Percentiles rank a stretch among this genome's conserved stretches.
These are phyloP conservation scores for Plectranthus barbatus DNA, from an alignment of 257 asterid species.

Conservation along the genomic window DNA sequence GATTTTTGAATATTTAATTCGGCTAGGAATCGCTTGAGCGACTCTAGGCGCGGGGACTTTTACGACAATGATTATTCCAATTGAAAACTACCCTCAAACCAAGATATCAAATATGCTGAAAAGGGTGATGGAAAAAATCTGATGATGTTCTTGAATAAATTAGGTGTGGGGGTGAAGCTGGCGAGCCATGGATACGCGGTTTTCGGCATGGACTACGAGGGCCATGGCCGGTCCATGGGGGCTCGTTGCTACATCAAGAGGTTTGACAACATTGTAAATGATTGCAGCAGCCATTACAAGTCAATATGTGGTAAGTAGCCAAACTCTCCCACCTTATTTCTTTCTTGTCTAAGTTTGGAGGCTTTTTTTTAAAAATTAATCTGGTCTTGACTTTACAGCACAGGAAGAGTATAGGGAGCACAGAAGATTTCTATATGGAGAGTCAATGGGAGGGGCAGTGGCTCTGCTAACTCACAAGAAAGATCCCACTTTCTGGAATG, in stretches of 20 bases:
- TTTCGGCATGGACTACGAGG: slow-evolving; percentile 87
- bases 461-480: slow-evolving; percentile 67
- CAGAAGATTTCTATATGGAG: slow-evolving; percentile 76
- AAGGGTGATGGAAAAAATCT: background rate
- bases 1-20: no score
- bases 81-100: no score
- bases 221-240: slow-evolving; percentile 85
- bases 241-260: slow-evolving; percentile 71
- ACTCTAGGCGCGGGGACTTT: no score
- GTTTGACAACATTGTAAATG: slow-evolving; percentile 69
- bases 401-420: slow-evolving; percentile 53
- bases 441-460: slow-evolving; percentile 98
- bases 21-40: no score
- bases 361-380: no score
- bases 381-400: slow-evolving; percentile 41
- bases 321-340: background rate
- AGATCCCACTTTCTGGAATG: slow-evolving; percentile 77
- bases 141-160: slow-evolving; percentile 6
- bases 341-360: background rate
- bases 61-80: no score
- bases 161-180: slow-evolving; percentile 68
- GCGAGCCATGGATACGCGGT: slow-evolving; percentile 72
- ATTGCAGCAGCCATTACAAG: slow-evolving; percentile 56
- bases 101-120: background rate
- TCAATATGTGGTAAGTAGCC: slow-evolving; percentile 56